These are phyloP conservation scores for Protea cynaroides DNA, from an alignment of 164 flowering plant species.

Conservation along the genomic window DNA sequence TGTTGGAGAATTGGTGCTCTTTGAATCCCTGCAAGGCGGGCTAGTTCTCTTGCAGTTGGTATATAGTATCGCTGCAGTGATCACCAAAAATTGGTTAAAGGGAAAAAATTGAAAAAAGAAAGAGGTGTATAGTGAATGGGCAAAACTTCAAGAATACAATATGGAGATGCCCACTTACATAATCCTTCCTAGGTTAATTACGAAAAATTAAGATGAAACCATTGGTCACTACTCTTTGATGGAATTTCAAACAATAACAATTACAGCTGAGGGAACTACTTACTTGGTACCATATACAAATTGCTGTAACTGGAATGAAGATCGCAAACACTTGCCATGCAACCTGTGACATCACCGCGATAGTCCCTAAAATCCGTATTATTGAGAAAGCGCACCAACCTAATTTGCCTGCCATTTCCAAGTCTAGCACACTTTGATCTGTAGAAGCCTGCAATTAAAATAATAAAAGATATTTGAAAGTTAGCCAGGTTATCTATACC, in stretches of 20 bases:
- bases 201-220: not conserved
- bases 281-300: conserved; percentile 95
- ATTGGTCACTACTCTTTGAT: not conserved
- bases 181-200: not conserved
- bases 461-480: not conserved
- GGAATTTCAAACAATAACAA: too few species aligned
- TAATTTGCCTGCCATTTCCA: conserved; percentile 62
- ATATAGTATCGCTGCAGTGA: conserved; percentile 66
- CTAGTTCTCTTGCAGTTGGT: conserved; percentile 91
- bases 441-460: conserved; percentile 60
- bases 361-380: conserved; percentile 73
- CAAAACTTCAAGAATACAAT: not conserved
- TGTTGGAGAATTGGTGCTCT: conserved; percentile 92
- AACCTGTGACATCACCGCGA: conserved; percentile 90
- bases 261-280: conserved; percentile 1
- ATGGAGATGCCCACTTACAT: not conserved
- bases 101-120: too few species aligned
- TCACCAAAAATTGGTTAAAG: not conserved
- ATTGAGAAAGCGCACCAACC: conserved; percentile 96
- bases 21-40: conserved; percentile 71
- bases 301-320: conserved; percentile 80
- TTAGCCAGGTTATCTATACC: too few species aligned
- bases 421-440: conserved; percentile 87
- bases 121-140: conserved; percentile 1
- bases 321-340: conserved; percentile 92